Evolutionary conservation across 129 eudicot species (phyloP).

Genomic region (Lactuca saligna): DNA sequence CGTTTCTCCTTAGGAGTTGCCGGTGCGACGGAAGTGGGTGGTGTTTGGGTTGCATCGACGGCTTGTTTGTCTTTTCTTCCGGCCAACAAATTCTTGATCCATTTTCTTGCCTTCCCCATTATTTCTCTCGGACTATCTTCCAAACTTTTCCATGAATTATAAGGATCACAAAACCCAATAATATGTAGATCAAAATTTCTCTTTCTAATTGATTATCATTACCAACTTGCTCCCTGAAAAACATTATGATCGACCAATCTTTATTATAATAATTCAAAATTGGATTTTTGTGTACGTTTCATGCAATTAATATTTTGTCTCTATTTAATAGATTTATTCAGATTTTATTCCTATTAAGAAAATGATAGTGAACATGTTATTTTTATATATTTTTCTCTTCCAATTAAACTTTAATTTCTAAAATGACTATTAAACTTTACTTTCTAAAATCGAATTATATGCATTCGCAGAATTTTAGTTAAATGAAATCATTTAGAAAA

Average conservation of each 20-base stretch:
- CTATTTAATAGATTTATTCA: conserved; percentile 26
- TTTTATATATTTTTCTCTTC: background rate
- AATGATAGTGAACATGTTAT: conserved; percentile 27
- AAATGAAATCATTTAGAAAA: too few relatives aligned
- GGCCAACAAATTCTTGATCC: conserved; percentile 69
- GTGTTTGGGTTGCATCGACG: conserved; percentile 37
- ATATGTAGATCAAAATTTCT: conserved; percentile 36
- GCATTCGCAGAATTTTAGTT: too few relatives aligned
- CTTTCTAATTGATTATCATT: conserved; percentile 19
- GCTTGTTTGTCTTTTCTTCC: conserved; percentile 61
- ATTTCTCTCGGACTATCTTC: conserved; percentile 48
- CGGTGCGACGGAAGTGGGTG: conserved; percentile 45
- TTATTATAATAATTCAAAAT: conserved; percentile 7
- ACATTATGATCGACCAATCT: conserved; percentile 16
- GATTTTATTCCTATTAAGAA: conserved; percentile 30
- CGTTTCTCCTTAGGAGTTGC: conserved; percentile 79
- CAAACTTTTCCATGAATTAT: background rate
- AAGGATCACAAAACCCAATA: conserved; percentile 24
- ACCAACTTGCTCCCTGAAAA: conserved; percentile 28
- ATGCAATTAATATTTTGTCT: conserved; percentile 39
- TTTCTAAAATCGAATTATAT: too few relatives aligned
- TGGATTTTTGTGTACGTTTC: conserved; percentile 17
- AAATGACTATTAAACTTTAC: too few relatives aligned
- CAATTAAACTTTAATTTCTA: too few relatives aligned
- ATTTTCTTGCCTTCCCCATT: conserved; percentile 89